Base-by-base conservation (phyloP, 169 alveolate species). In the Cryptosporidium tyzzeri region DNA sequence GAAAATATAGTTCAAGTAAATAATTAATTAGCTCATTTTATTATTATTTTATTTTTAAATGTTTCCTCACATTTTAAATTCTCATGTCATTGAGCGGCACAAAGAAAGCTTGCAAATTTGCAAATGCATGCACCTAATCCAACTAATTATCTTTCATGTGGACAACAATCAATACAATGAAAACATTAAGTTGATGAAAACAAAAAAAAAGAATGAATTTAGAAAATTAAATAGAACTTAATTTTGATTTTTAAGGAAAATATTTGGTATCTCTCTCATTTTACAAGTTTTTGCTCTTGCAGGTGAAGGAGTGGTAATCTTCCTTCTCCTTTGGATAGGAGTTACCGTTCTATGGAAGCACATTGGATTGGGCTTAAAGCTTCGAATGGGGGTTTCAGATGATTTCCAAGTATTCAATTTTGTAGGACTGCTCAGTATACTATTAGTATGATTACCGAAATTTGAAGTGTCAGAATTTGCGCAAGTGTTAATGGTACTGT, bases 1-100 rank as follows among this genome's bases (percentile, higher is more conserved):
- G 89, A 80, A 62, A 80, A 80, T 67, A 80, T 80, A 21, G 80
- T 80, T n/a, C 62, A 61, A 61, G 75, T 80, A 6, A 80, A 59
- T 6, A 67, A 39, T 21, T 73, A 55, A 51, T 14, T 44, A 58
- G 7, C n/a, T 23, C 0, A 23, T 48, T 70, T 48, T 31, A 31
- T 31, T 31, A 31, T 31, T 31, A 1, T 31, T 1, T 31, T 31
- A 26, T 31, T 31, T 31, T 31, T 31, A 31, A 31, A 31, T 31
- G 35, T 31, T 31, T 31, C 35, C 35, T 31, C 35, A 31, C 35
- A 31, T 31, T 31, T 31, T 31, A 31, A 62, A 62, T 62, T 37
- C 9, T 3, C 44, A 33, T 21, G 73, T 0, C 6, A 67, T 67
- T 33, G 26, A 33, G 51, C 29, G 51, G 29, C 53, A 39, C 10